Evolutionary conservation across 164 flowering plant species (phyloP).

Genomic region (Stephania japonica): DNA sequence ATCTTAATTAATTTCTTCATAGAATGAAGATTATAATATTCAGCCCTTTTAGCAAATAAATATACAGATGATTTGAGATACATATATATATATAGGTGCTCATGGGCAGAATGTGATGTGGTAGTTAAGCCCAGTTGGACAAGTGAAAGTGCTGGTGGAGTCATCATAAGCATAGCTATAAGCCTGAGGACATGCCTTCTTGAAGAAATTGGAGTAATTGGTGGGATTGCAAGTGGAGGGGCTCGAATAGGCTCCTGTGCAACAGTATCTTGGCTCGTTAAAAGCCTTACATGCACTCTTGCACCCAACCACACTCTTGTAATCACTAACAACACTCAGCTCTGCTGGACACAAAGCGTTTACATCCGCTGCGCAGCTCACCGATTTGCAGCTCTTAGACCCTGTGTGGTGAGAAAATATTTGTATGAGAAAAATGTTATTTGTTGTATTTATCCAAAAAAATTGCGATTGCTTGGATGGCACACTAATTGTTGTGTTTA

Average conservation of each 20-base stretch:
- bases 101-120: constrained; percentile 25
- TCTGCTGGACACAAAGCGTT: constrained; percentile 20
- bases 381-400: constrained; percentile 4
- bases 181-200: constrained; percentile 29
- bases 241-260: constrained; percentile 14
- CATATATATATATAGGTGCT: not conserved
- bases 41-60: no score
- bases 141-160: constrained; percentile 25
- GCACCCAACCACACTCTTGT: constrained; percentile 10
- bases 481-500: no score
- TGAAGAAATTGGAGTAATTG: constrained; percentile 21
- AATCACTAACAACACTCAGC: constrained; percentile 14
- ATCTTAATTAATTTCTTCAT: no score
- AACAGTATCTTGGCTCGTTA: constrained; percentile 24
- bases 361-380: constrained; percentile 15
- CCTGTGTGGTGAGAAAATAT: not conserved
- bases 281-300: constrained; percentile 24
- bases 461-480: no score
- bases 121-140: constrained; percentile 21
- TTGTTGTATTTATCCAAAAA: no score
- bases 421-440: no score
- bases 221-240: constrained; percentile 26
- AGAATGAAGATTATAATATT: no score
- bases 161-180: constrained; percentile 34
- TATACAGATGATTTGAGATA: no score